A percentile compares a stretch with the other conserved stretches of the same genome.
Evolutionary conservation across 75 land plant species (phyloP).

Genomic region (Gnetum montanum): DNA sequence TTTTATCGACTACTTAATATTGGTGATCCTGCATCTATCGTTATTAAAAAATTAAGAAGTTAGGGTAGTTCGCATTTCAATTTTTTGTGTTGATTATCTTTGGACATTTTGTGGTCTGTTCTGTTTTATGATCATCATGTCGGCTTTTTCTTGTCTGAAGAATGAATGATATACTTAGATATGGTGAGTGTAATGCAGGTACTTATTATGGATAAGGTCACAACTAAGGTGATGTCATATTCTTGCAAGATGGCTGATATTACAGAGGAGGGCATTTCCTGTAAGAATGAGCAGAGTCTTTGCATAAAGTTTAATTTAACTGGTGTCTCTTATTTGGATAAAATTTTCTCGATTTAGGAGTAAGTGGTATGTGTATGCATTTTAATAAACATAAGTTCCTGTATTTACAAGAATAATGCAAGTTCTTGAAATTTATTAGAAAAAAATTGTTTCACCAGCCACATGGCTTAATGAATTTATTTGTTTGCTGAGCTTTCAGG

Average conservation of each 20-base stretch:
- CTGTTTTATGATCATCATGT: no score
- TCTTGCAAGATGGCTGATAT: constrained; percentile 98
- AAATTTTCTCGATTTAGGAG: neutral
- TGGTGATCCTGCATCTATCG: no score
- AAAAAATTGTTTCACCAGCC: neutral
- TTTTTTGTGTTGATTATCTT: no score
- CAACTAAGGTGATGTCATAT: constrained; percentile 82
- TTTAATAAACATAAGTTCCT: neutral
- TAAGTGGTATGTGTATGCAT: neutral
- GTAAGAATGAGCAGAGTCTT: constrained; percentile 59
- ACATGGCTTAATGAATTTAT: neutral
- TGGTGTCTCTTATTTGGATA: no score
- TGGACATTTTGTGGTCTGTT: no score
- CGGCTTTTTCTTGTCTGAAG: neutral
- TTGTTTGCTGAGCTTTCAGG: no score
- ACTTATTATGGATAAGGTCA: constrained; percentile 92
- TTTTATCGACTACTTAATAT: no score
- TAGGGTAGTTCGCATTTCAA: no score
- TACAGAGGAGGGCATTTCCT: constrained; percentile 94
- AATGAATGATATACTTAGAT: neutral
- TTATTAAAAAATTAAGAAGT: no score
- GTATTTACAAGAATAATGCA: neutral
- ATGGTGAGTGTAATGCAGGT: constrained; percentile 42
- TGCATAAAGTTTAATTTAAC: no score
- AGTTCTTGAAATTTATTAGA: neutral